Conservation (phyloP, 148 eudicot genomes). For the Polygonum aviculare region DNA sequence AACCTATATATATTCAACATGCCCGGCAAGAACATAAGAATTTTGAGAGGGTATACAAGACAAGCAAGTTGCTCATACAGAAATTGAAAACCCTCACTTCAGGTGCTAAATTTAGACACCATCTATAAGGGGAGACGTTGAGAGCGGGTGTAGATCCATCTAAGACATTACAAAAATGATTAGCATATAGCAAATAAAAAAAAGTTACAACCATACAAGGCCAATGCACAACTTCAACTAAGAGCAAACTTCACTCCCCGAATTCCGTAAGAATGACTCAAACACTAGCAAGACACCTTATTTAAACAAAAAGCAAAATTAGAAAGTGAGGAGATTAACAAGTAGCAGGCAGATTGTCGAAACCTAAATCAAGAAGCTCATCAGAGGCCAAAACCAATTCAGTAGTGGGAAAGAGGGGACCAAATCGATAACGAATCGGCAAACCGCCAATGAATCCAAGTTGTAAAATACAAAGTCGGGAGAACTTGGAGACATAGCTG, state of each 20-base stretch:
- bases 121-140: constrained; percentile 70
- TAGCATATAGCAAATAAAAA: neutral
- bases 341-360: constrained; percentile 44
- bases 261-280: too few relatives aligned
- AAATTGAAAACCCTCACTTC: constrained; percentile 33
- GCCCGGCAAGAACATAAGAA: neutral
- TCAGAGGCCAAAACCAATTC: constrained; percentile 15
- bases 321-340: constrained; percentile 29
- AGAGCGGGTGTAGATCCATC: constrained; percentile 95
- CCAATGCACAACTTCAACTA: neutral
- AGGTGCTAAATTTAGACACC: constrained; percentile 50
- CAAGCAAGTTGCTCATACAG: neutral
- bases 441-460: constrained; percentile 5
- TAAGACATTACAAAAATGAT: constrained; percentile 12
- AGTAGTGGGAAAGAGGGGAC: constrained; percentile 13
- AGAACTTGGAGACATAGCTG: constrained; percentile 29
- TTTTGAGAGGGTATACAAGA: constrained; percentile 5
- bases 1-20: constrained; percentile 45
- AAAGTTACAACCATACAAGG: neutral
- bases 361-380: constrained; percentile 10
- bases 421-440: constrained; percentile 14
- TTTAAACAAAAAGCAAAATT: neutral
- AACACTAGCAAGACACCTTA: too few relatives aligned
- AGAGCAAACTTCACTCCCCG: neutral
- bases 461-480: neutral